A percentile compares a stretch with the other conserved stretches of the same genome.
Conservation (phyloP, 176 grass and related monocot genomes). For the Musa schizocarpa region DNA sequence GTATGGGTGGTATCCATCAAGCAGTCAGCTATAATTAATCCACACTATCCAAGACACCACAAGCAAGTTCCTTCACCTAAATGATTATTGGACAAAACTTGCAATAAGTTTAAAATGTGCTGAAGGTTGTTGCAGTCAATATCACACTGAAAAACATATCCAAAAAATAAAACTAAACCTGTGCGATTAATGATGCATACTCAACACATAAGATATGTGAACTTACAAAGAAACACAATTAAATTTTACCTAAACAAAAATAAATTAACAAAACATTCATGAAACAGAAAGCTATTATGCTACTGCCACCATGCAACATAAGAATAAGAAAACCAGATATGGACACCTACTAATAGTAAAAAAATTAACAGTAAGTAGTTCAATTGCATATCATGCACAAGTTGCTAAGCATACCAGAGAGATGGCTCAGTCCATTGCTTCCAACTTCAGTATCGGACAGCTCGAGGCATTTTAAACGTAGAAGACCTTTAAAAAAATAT, state of each 20-base stretch:
- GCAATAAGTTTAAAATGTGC: background rate
- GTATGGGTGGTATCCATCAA: background rate
- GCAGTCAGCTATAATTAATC: background rate
- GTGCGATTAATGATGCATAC: background rate
- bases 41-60: background rate
- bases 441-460: conserved; percentile 86
- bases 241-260: no score
- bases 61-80: background rate
- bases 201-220: no score
- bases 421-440: conserved; percentile 77
- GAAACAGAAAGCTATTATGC: background rate
- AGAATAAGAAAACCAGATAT: background rate
- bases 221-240: no score
- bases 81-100: background rate
- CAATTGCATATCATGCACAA: background rate
- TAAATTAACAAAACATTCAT: no score
- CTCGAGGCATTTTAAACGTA: conserved; percentile 66
- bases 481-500: conserved; percentile 40
- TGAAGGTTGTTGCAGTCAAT: background rate
- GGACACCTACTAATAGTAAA: background rate
- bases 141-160: background rate
- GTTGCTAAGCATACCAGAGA: conserved; percentile 37
- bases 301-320: background rate
- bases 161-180: background rate
- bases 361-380: background rate